phyloP scores from a whole-genome alignment of 805 yeast species.

The Saccharomyces mikatae region DNA sequence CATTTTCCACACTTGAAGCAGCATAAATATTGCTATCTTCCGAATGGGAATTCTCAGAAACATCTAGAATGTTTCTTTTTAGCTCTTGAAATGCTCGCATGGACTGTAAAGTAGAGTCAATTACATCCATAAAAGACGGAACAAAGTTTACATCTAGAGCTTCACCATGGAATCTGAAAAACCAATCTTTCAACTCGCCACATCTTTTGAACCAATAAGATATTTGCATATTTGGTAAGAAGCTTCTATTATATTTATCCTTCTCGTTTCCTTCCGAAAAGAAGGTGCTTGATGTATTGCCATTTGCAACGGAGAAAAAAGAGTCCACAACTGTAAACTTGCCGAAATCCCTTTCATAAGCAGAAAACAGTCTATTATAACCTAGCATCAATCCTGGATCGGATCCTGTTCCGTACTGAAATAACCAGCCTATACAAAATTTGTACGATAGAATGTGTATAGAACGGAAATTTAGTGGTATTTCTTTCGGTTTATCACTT shows the following conservation, averaged over 20 bases:
- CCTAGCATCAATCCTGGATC: slow-evolving; percentile 76
- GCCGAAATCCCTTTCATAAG: slow-evolving; percentile 54
- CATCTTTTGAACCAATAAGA: slow-evolving; percentile 24
- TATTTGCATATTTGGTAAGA: slow-evolving; percentile 60
- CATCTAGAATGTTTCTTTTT: slow-evolving; percentile 10
- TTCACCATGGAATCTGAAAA: slow-evolving; percentile 55
- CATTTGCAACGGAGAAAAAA: slow-evolving; percentile 64
- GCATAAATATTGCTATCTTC: slow-evolving; percentile 1
- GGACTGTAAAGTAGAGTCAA: slow-evolving; percentile 48
- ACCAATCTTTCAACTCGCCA: slow-evolving; percentile 36
- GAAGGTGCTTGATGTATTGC: slow-evolving; percentile 42
- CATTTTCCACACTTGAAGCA: slow-evolving; percentile 3
- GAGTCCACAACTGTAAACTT: slow-evolving; percentile 62
- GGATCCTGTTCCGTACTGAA: slow-evolving; percentile 34
- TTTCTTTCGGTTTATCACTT: slow-evolving; percentile 4
- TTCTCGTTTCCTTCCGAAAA: slow-evolving; percentile 41
- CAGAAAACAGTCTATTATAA: slow-evolving; percentile 62
- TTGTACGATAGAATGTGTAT: slow-evolving; percentile 54
- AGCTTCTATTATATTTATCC: slow-evolving; percentile 50
- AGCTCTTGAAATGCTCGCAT: slow-evolving; percentile 36
- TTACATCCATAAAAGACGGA: slow-evolving; percentile 45
- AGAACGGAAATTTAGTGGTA: slow-evolving; percentile 34
- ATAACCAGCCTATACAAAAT: slow-evolving; percentile 73
- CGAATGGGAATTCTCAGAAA: slow-evolving; percentile 3
- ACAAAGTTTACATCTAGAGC: slow-evolving; percentile 57